Base-by-base conservation (phyloP, 148 eudicot species). In the Persicaria maculosa region DNA sequence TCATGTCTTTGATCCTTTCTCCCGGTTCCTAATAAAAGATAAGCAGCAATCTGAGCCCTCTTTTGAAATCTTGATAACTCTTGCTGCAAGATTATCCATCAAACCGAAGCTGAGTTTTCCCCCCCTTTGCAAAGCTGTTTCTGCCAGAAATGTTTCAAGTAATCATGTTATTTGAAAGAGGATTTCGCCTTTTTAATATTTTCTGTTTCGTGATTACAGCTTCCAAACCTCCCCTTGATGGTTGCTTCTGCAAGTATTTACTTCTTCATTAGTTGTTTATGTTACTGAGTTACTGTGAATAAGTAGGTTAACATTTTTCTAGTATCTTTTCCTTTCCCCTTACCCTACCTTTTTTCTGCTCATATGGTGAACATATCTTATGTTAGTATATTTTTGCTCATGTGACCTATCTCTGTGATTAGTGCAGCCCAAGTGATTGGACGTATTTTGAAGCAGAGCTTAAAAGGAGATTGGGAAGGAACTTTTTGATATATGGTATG, bases 391-490 rank as follows among this genome's bases (percentile, higher is more conserved):
- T 31, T 31, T 31, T 25, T 64, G 54, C 69, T 71, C 16, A 31
- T 73, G 50, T 72, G 68, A 9, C 44, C 73, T 9, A 14, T 73
- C 77, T 71, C 65, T 79, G 69, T 75, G 76, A 79, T 72, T 74
- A 80, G 82, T 84, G 90, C 93, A 94, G 98, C 89, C 96, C 98
- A 74, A 94, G 88, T 87, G 98, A 95, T 72, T 95, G 98, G 98
- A 88, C 88, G 70, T 95, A 95, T 79, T 89, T 88, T 77, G 92
- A 95, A 80, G 91, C 91, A 46, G 96, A 90, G 80, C 75, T 92
- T 81, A 92, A 92, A 81, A 92, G 86, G 80, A 92, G 97, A 40
- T 61, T 95, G 78, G 98, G 97, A 74, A 84, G 86, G 74, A 90
- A 85, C 72, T 95, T 90, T 74, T 80, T 95, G 75, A 88, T 95